These are phyloP conservation scores for Pestalotiopsis sp. DNA, from an alignment of 2,329 filamentous ascomycete genomes.

Conservation along the genomic window DNA sequence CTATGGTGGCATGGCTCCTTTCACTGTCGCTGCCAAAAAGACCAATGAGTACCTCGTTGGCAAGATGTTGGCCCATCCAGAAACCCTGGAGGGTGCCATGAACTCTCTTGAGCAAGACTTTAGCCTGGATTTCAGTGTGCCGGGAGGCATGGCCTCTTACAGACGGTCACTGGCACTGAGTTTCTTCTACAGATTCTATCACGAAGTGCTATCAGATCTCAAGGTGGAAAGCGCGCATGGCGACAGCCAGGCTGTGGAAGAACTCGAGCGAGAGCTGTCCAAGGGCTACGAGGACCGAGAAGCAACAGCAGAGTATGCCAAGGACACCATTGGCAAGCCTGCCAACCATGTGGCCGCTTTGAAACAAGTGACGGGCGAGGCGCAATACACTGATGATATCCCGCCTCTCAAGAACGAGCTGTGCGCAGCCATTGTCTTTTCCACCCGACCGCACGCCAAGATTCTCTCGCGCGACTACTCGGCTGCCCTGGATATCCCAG, in stretches of 20 bases:
- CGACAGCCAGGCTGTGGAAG: slow-evolving; percentile 76
- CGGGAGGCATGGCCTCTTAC: slow-evolving; percentile 97
- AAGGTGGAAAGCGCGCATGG: slow-evolving; percentile 46
- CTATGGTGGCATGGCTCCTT: slow-evolving; percentile 94
- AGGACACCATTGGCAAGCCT: slow-evolving; percentile 83
- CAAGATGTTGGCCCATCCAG: slow-evolving; percentile 77
- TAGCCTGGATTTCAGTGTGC: slow-evolving; percentile 84
- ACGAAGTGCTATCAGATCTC: slow-evolving; percentile 75
- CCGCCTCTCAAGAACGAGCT: slow-evolving; percentile 85
- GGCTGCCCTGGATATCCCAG: slow-evolving; percentile 79
- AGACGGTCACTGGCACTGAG: slow-evolving; percentile 86
- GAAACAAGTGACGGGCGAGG: slow-evolving; percentile 92
- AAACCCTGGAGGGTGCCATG: slow-evolving; percentile 89
- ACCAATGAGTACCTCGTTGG: slow-evolving; percentile 75
- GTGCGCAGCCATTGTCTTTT: slow-evolving; percentile 85
- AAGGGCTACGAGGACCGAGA: slow-evolving; percentile 77
- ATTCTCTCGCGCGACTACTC: slow-evolving; percentile 76
- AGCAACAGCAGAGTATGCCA: slow-evolving; percentile 75
- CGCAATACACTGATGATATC: slow-evolving; percentile 96
- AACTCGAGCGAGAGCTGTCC: slow-evolving; percentile 86
- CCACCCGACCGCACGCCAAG: slow-evolving; percentile 85
- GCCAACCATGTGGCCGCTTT: slow-evolving; percentile 86
- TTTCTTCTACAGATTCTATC: slow-evolving; percentile 97
- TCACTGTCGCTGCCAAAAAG: slow-evolving; percentile 83
- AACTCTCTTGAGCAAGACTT: slow-evolving; percentile 88